Base-by-base conservation (phyloP, 495 filamentous ascomycete species). In the Penicillium odoratum region DNA sequence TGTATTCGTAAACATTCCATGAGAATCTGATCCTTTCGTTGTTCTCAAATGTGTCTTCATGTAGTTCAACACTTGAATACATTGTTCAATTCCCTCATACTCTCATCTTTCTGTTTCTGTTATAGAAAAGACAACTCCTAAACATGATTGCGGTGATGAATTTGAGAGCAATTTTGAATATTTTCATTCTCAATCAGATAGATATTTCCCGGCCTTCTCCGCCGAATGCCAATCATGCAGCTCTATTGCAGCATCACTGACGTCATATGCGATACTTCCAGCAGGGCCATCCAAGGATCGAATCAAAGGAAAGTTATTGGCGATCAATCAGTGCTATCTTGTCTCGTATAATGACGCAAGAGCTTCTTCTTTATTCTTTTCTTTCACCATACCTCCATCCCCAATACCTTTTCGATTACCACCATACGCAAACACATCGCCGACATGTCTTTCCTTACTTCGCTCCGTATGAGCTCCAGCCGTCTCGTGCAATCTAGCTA, bases 361-460 rank as follows among this genome's bases (percentile, higher is more conserved):
- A 28, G 6, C 31, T 48, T 55, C 42, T 10, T 47, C 30, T 55
- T 31, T 48, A 7, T 16, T 51, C 16, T 38, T 36, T 36, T 33
- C 13, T 15, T n/a, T 40, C 38, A 40, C 13, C 15, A 16, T 40
- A n/a, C 13, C 11, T 15, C 38, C 10, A 40, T 33, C 15, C 15
- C 15, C 38, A 16, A 40, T 7, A 40, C 13, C 38, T 40, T 16
- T 40, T 1, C 38, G 16, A 5, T 11, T 16, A 15, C 4, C 15
- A 13, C 11, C 38, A 40, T 40, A 38, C 34, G 34, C 34, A 40
- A 5, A 16, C 18, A 38, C 13, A 3, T 29, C 8, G 42, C 6
- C 52, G 21, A 9, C 10, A 75, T 75, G 72, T 69, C 70, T 2
- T 73, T 74, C 60, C 63, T 74, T 51, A 46, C 68, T 44, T 57